phyloP scores from a whole-genome alignment of 805 yeast species.

The Lipomyces yamanashiensis region DNA sequence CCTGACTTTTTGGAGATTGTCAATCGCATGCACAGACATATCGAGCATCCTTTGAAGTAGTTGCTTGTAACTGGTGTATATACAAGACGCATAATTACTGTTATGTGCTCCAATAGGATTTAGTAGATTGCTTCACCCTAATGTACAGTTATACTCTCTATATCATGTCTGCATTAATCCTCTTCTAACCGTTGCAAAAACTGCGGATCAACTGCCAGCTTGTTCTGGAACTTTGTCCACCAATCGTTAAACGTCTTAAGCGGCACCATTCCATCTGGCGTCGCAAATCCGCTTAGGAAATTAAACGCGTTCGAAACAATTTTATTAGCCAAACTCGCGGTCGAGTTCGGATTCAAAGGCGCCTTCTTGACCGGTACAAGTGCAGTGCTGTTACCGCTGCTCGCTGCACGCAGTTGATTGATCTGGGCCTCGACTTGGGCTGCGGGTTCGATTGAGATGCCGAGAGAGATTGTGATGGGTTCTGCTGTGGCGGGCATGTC shows the following conservation, averaged over 20 bases:
- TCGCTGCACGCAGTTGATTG: constrained; percentile 48
- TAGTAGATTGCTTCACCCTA: background rate
- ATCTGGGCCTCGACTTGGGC: constrained; percentile 66
- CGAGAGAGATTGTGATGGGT: constrained; percentile 57
- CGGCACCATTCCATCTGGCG: constrained; percentile 76
- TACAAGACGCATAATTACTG: background rate
- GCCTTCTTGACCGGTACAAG: constrained; percentile 41
- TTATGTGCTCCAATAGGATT: background rate
- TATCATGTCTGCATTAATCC: constrained; percentile 14
- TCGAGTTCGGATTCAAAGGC: constrained; percentile 48
- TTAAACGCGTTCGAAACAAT: constrained; percentile 93
- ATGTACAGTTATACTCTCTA: background rate
- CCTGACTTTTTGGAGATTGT: constrained; percentile 65
- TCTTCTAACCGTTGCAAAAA: constrained; percentile 61
- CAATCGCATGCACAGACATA: constrained; percentile 63
- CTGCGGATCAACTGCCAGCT: constrained; percentile 78
- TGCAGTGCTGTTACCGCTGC: constrained; percentile 38
- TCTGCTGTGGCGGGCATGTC: constrained; percentile 48
- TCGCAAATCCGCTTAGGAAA: constrained; percentile 85
- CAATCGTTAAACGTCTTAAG: constrained; percentile 87
- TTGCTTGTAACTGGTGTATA: background rate
- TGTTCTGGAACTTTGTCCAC: constrained; percentile 84
- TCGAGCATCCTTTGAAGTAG: constrained; percentile 67
- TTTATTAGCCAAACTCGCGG: constrained; percentile 76
- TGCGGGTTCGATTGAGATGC: constrained; percentile 88